Base-by-base conservation (phyloP, 2,329 filamentous ascomycete genomes). In the Penicillium sp. region DNA sequence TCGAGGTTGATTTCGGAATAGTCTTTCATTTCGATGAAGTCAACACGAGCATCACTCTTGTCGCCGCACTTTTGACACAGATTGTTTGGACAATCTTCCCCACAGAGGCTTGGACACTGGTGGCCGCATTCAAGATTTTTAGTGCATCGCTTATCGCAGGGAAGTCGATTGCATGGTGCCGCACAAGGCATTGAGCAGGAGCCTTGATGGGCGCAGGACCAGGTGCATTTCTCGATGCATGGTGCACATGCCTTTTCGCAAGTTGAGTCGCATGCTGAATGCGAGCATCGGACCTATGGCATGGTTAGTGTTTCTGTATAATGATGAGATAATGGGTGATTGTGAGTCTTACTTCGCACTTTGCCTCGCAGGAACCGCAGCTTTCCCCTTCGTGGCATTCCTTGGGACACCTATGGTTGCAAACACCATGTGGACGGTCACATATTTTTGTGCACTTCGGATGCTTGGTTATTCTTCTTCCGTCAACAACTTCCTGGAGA, bases 141-240 rank as follows among this genome's bases (percentile, higher is more conserved):
- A 1, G 18, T 18, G 27, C 52, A 59, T 43, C 57, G 38, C 48
- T 55, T 1, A 39, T 55, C 24, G 10, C 52, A 59, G 16, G 55
- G 57, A 49, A 59, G 52, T 29, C 52, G 55, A 1, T 59, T 4
- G 18, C 43, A 60, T 13, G 16, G n/a, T 36, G 49, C 57, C 10
- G 57, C 55, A 4, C 43, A 60, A 29, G 57, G 57, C 52, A 60
- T 60, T 52, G 47, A 53, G 40, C 52, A 60, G 46, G 52, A 49
- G 1, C 47, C 47, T 49, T 54, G 40, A 4, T 57, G 43, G 0
- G 1, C 0, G 21, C 47, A 57, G 13, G 36, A 54, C 52, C 49
- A 57, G 21, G 51, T 50, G 22, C 49, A 55, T 49, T 3, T 49
- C 32, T 57, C 55, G 32, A 57, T 58, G 16, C 47, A 58, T 53